phyloP scores from a whole-genome alignment of 1,284 basidiomycete species.

The Austropuccinia psidii region DNA sequence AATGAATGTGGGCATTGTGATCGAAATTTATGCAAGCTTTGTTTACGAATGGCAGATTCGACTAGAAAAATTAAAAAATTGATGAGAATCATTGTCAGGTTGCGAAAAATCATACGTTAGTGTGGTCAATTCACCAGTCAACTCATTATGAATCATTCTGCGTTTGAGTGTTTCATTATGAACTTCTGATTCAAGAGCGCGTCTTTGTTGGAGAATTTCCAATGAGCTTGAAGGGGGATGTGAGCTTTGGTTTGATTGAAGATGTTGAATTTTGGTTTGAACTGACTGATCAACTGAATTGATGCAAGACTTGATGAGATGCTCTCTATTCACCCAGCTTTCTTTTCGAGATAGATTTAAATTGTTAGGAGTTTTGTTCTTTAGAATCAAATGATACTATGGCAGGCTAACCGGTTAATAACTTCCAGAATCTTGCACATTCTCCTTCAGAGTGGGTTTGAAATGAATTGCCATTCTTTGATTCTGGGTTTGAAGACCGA shows the following conservation, averaged over 20 bases:
- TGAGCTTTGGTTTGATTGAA: neutral
- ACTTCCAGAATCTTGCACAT: slow-evolving; percentile 4
- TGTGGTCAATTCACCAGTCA: neutral
- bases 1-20: neutral
- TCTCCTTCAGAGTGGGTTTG: neutral
- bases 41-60: slow-evolving; percentile 20
- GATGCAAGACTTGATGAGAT: slow-evolving; percentile 5
- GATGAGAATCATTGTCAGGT: neutral
- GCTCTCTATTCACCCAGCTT: slow-evolving; percentile 10
- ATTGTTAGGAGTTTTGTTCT: neutral
- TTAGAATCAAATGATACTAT: neutral
- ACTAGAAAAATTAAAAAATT: neutral
- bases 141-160: slow-evolving; percentile 15
- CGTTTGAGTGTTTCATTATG: neutral
- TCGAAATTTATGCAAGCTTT: slow-evolving; percentile 20
- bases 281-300: slow-evolving; percentile 7
- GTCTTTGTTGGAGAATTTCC: neutral
- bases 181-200: neutral
- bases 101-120: neutral
- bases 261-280: neutral
- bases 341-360: neutral
- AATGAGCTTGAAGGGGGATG: neutral
- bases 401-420: neutral
- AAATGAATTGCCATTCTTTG: neutral
- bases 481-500: neutral